Evolutionary conservation across 1,139 yeast species (phyloP).

Genomic region (Scheffersomyces quercinus): DNA sequence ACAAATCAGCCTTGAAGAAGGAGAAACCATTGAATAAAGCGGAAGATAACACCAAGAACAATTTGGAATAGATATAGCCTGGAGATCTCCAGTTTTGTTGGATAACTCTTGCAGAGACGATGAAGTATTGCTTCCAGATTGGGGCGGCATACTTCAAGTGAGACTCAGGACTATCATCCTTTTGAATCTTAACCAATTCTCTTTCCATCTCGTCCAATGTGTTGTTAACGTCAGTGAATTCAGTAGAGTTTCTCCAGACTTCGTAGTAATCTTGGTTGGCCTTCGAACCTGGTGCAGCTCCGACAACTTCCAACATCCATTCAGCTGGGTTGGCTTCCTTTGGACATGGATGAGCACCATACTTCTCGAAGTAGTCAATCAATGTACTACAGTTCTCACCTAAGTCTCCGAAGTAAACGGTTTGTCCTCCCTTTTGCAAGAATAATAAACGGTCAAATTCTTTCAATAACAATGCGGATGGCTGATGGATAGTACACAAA

Average conservation of each 20-base stretch:
- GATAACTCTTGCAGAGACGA: conserved; percentile 57
- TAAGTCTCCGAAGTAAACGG: conserved; percentile 80
- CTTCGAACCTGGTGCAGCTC: conserved; percentile 77
- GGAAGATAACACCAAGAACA: conserved; percentile 51
- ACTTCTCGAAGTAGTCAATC: conserved; percentile 65
- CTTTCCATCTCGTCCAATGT: conserved; percentile 48
- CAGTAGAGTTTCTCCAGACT: conserved; percentile 64
- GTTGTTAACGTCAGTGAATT: conserved; percentile 43
- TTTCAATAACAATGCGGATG: conserved; percentile 73
- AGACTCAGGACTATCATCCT: conserved; percentile 32
- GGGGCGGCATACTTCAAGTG: conserved; percentile 47
- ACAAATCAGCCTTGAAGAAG: conserved; percentile 64
- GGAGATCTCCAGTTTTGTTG: conserved; percentile 81
- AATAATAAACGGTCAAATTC: conserved; percentile 77
- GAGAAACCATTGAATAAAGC: conserved; percentile 73
- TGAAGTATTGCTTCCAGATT: conserved; percentile 45
- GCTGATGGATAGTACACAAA: conserved; percentile 82
- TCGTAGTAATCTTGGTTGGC: conserved; percentile 65
- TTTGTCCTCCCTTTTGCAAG: conserved; percentile 71
- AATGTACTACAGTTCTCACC: conserved; percentile 63
- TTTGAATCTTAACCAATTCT: conserved; percentile 41
- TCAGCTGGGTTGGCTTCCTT: conserved; percentile 76
- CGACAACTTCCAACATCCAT: conserved; percentile 80
- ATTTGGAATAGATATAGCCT: conserved; percentile 64
- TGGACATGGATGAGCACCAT: conserved; percentile 64